Conservation (phyloP, 345 rosid genomes). For the Carallia brachiata region DNA sequence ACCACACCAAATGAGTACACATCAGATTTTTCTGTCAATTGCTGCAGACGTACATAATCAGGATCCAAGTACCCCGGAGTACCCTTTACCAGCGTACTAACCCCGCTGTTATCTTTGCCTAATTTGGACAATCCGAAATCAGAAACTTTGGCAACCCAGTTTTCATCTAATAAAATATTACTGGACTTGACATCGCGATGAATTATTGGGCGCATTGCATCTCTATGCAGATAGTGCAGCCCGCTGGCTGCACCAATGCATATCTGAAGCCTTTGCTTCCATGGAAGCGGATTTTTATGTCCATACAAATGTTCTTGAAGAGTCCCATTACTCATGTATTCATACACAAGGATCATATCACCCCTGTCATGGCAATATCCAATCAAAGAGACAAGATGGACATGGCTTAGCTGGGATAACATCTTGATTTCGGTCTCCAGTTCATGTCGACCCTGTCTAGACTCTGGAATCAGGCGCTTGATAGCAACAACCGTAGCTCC, state of each 20-base stretch:
- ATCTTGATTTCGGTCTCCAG: not conserved
- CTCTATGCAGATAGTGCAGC: constrained; percentile 1
- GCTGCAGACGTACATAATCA: not conserved
- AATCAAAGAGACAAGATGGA: not conserved
- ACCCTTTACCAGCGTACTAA: not conserved
- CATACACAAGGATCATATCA: not conserved
- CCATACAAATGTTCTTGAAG: not conserved
- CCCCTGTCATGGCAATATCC: not conserved
- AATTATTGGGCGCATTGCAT: not conserved
- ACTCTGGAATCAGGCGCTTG: not conserved
- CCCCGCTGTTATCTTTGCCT: not conserved
- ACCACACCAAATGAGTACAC: constrained; percentile 3
- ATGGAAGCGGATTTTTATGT: not conserved
- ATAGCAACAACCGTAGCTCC: not conserved
- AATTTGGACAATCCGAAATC: constrained; percentile 15
- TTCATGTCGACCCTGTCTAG: not conserved
- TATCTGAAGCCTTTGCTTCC: not conserved
- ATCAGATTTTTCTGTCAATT: not conserved
- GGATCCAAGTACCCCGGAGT: not conserved
- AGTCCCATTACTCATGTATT: not conserved
- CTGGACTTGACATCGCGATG: constrained; percentile 11
- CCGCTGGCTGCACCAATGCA: not conserved
- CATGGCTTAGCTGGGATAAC: not conserved
- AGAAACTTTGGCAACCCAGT: constrained; percentile 12
- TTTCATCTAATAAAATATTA: constrained; percentile 13